These are phyloP conservation scores for Leucocoprinus birnbaumii DNA, from an alignment of 768 basidiomycete species.

Conservation along the genomic window DNA sequence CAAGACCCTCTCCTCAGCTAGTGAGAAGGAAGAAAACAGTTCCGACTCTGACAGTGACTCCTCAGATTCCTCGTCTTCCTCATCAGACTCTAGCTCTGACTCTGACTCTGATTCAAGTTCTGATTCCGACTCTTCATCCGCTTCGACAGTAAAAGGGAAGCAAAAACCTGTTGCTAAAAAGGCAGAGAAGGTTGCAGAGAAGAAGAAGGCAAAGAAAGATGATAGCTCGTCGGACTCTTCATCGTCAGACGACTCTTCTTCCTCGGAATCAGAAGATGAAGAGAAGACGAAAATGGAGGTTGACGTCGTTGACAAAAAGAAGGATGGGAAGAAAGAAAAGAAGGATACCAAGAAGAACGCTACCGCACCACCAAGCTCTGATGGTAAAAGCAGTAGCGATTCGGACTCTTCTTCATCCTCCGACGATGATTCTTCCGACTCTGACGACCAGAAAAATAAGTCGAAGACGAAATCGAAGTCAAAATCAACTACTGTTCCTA, in stretches of 20 bases:
- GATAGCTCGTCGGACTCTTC: slow-evolving; percentile 22
- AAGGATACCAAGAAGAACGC: slow-evolving; percentile 13
- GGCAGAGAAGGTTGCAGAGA: not conserved
- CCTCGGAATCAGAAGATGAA: slow-evolving; percentile 13
- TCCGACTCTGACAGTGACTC: slow-evolving; percentile 22
- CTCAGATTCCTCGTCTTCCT: slow-evolving; percentile 20
- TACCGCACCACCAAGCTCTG: slow-evolving; percentile 5
- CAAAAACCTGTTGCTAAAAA: not conserved
- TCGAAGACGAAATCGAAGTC: not conserved
- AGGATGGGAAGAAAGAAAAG: slow-evolving; percentile 8
- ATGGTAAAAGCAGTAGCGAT: not conserved
- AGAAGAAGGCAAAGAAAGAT: not conserved
- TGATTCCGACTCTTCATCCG: slow-evolving; percentile 2
- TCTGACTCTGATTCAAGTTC: slow-evolving; percentile 21
- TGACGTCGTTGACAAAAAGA: not conserved
- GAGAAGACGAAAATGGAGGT: not conserved
- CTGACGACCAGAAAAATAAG: slow-evolving; percentile 16
- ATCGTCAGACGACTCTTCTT: slow-evolving; percentile 21
- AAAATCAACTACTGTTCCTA: not conserved
- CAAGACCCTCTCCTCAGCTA: slow-evolving; percentile 26
- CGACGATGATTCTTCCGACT: slow-evolving; percentile 17
- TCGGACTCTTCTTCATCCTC: slow-evolving; percentile 16
- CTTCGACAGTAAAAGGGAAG: slow-evolving; percentile 2
- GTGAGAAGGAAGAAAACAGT: not conserved
- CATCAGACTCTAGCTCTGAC: slow-evolving; percentile 18